Percentiles rank a stretch among this genome's conserved stretches.
Evolutionary conservation across 2,329 filamentous ascomycete species (phyloP).

Genomic region (Xylariaceae sp.): DNA sequence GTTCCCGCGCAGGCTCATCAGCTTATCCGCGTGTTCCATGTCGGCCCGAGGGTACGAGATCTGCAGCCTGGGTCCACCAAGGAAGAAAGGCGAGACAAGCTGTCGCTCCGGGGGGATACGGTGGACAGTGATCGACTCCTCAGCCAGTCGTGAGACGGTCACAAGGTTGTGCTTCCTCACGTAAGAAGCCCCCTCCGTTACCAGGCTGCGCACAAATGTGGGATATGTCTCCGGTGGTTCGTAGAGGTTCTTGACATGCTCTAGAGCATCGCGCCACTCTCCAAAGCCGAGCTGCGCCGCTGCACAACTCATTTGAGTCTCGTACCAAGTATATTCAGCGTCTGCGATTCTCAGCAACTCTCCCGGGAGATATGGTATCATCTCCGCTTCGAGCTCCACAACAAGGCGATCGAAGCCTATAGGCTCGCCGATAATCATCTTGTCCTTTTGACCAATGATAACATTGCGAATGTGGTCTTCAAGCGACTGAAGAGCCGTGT

Average conservation of each 20-base stretch:
- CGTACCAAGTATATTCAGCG: constrained; percentile 51
- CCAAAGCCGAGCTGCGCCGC: constrained; percentile 43
- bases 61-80: constrained; percentile 49
- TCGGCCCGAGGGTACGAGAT: constrained; percentile 51
- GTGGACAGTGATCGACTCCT: constrained; percentile 49
- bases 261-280: constrained; percentile 49
- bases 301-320: constrained; percentile 48
- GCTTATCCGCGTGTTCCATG: constrained; percentile 50
- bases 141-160: constrained; percentile 49
- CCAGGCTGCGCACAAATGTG: constrained; percentile 46
- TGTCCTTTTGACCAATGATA: constrained; percentile 42
- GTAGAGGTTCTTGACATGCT: constrained; percentile 50
- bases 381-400: constrained; percentile 49
- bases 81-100: constrained; percentile 54
- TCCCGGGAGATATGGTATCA: constrained; percentile 54
- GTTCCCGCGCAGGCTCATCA: constrained; percentile 57
- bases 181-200: constrained; percentile 47
- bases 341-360: constrained; percentile 49
- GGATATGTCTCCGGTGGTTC: constrained; percentile 51
- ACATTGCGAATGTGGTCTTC: constrained; percentile 33
- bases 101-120: constrained; percentile 52
- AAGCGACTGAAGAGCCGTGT: constrained; percentile 37
- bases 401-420: constrained; percentile 49
- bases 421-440: constrained; percentile 52
- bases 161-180: constrained; percentile 50